Conservation (phyloP, 345 rosid species). For the Bruguiera sexangula region DNA sequence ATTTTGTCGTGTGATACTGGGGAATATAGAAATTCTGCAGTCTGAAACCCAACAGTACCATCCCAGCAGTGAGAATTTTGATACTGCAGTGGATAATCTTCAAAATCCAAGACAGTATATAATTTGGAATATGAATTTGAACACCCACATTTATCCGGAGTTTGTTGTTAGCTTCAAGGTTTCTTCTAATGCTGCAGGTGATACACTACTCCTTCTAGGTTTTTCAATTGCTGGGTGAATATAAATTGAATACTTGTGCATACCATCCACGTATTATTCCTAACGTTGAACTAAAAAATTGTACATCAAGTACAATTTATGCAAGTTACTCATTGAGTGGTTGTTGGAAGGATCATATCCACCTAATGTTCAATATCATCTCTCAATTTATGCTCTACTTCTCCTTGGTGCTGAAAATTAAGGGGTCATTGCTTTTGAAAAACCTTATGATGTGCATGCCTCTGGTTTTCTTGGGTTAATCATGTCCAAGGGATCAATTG, state of each 20-base stretch:
- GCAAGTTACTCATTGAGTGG: constrained; percentile 12
- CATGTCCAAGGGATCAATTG: constrained; percentile 35
- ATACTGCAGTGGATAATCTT: constrained; percentile 79
- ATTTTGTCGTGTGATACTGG: constrained; percentile 84
- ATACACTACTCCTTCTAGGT: constrained; percentile 29
- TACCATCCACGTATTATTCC: not conserved
- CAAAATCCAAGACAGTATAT: constrained; percentile 56
- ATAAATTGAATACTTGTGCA: not conserved
- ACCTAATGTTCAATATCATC: constrained; percentile 7
- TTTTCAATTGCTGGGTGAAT: constrained; percentile 7
- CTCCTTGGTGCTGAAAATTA: constrained; percentile 23
- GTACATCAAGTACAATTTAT: not conserved
- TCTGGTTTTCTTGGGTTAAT: constrained; percentile 34
- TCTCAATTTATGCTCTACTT: constrained; percentile 22
- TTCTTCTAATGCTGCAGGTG: constrained; percentile 64
- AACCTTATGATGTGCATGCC: constrained; percentile 33
- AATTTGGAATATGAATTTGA: constrained; percentile 84
- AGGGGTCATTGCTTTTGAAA: constrained; percentile 26
- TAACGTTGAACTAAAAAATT: constrained; percentile 11
- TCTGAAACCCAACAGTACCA: constrained; percentile 52
- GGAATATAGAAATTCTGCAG: constrained; percentile 67
- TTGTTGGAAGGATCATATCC: constrained; percentile 21
- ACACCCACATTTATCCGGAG: constrained; percentile 80
- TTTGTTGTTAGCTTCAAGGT: constrained; percentile 88
- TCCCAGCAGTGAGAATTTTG: constrained; percentile 65